These are phyloP conservation scores for Dipteronia sinensis DNA, from an alignment of 345 rosid genomes.

Conservation along the genomic window DNA sequence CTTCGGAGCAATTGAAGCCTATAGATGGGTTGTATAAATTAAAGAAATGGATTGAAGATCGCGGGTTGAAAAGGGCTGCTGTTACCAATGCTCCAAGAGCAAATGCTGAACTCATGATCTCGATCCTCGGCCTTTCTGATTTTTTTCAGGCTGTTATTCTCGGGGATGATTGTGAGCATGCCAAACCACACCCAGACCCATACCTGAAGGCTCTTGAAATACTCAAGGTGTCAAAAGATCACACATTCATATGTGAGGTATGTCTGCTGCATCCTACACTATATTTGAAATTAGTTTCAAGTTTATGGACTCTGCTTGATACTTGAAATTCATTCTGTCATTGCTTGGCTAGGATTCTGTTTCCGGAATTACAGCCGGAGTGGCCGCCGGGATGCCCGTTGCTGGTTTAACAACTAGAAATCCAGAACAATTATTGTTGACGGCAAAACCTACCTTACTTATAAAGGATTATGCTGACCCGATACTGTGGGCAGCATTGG, in stretches of 20 bases:
- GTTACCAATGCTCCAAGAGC: constrained; percentile 89
- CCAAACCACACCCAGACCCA: constrained; percentile 88
- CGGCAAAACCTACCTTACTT: constrained; percentile 79
- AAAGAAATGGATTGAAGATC: constrained; percentile 86
- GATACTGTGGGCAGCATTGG: constrained; percentile 74
- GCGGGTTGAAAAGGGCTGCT: constrained; percentile 84
- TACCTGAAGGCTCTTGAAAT: constrained; percentile 83
- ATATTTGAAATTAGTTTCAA: background rate
- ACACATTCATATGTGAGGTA: constrained; percentile 77
- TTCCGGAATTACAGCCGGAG: constrained; percentile 94
- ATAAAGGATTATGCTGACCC: constrained; percentile 80
- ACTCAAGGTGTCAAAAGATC: constrained; percentile 84
- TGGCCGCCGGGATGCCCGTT: constrained; percentile 93
- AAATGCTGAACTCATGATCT: constrained; percentile 88
- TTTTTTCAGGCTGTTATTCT: constrained; percentile 74
- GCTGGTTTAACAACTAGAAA: constrained; percentile 77
- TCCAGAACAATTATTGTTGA: constrained; percentile 58
- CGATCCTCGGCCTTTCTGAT: constrained; percentile 73
- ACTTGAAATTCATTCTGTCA: background rate
- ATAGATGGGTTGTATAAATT: constrained; percentile 68
- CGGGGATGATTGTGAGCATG: constrained; percentile 78
- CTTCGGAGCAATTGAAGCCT: constrained; percentile 58
- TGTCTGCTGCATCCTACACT: constrained; percentile 2
- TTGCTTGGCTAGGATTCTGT: constrained; percentile 60
- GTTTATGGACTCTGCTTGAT: background rate